These are phyloP conservation scores for Elsinoe necatrix DNA, from an alignment of 2,329 filamentous ascomycete genomes.

Conservation along the genomic window DNA sequence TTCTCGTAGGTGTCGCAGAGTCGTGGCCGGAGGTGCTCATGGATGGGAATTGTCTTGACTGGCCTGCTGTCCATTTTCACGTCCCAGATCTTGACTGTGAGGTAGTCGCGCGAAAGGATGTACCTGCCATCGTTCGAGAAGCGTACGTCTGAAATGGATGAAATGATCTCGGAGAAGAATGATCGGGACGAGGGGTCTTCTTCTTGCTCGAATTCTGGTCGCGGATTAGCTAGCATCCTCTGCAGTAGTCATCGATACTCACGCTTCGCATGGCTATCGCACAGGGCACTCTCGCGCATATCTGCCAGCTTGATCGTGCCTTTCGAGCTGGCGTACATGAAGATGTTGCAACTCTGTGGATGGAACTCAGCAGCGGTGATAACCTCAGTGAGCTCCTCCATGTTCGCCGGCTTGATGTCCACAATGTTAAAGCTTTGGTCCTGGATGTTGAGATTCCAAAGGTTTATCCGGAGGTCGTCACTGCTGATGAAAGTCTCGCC, in stretches of 20 bases:
- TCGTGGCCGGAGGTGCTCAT: conserved; percentile 88
- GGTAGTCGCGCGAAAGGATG: conserved; percentile 93
- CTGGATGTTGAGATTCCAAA: conserved; percentile 99
- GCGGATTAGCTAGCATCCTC: background rate
- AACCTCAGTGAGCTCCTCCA: conserved; percentile 98
- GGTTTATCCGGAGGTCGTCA: conserved; percentile 92
- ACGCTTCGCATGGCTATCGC: conserved; percentile 94
- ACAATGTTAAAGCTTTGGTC: conserved; percentile 99
- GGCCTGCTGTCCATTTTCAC: conserved; percentile 98
- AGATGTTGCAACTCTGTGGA: conserved; percentile 96
- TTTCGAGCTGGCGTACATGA: conserved; percentile 99
- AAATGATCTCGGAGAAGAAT: conserved; percentile 99
- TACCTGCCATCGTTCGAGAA: conserved; percentile 96
- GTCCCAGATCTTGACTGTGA: conserved; percentile 99
- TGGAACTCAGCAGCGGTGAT: conserved; percentile 98
- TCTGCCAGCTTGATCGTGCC: conserved; percentile 98
- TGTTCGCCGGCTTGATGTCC: conserved; percentile 98
- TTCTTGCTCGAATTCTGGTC: conserved; percentile 91
- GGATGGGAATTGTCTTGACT: conserved; percentile 96
- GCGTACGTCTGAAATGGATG: conserved; percentile 95
- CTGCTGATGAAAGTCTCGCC: conserved; percentile 99
- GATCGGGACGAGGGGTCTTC: conserved; percentile 94
- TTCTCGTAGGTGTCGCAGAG: conserved; percentile 99
- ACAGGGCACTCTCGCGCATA: conserved; percentile 94
- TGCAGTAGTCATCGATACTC: conserved; percentile 33